These are phyloP conservation scores for Ilyonectria sp. DNA, from an alignment of 2,329 filamentous ascomycete species.

Conservation along the genomic window DNA sequence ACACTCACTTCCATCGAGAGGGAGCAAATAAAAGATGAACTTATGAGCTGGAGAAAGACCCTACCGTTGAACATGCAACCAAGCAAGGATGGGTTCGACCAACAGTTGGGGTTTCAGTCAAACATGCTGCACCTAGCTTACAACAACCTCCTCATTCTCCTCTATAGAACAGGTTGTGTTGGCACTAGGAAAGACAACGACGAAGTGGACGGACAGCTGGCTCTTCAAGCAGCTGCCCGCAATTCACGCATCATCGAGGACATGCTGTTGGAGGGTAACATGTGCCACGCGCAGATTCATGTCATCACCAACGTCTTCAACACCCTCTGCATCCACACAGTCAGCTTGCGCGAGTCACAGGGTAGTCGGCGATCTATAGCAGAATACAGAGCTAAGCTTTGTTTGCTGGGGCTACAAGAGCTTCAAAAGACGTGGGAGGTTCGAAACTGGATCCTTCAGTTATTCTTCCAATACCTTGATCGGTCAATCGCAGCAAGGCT, in stretches of 20 bases:
- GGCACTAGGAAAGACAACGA: neutral
- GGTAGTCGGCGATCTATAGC: constrained; percentile 60
- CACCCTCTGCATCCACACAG: constrained; percentile 63
- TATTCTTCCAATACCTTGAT: constrained; percentile 65
- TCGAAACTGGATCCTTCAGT: constrained; percentile 63
- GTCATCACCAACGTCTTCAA: constrained; percentile 65
- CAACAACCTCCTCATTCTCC: constrained; percentile 62
- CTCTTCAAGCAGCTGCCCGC: constrained; percentile 61
- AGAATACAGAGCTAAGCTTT: constrained; percentile 64
- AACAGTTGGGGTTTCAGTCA: constrained; percentile 56
- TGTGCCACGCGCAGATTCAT: constrained; percentile 61
- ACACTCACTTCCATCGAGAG: constrained; percentile 45
- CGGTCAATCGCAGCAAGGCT: constrained; percentile 59
- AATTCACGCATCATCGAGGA: constrained; percentile 64
- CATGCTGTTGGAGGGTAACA: constrained; percentile 59
- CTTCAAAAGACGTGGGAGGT: constrained; percentile 65
- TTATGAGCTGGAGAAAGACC: constrained; percentile 56
- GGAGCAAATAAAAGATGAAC: constrained; percentile 53
- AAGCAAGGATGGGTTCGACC: constrained; percentile 26
- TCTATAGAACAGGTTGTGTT: constrained; percentile 53
- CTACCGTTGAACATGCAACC: constrained; percentile 32
- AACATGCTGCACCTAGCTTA: constrained; percentile 61
- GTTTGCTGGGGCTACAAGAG: constrained; percentile 62
- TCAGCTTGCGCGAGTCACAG: constrained; percentile 55
- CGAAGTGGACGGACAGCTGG: constrained; percentile 39